These are phyloP conservation scores for Exidia glandulosa DNA, from an alignment of 768 basidiomycete genomes.

Conservation along the genomic window DNA sequence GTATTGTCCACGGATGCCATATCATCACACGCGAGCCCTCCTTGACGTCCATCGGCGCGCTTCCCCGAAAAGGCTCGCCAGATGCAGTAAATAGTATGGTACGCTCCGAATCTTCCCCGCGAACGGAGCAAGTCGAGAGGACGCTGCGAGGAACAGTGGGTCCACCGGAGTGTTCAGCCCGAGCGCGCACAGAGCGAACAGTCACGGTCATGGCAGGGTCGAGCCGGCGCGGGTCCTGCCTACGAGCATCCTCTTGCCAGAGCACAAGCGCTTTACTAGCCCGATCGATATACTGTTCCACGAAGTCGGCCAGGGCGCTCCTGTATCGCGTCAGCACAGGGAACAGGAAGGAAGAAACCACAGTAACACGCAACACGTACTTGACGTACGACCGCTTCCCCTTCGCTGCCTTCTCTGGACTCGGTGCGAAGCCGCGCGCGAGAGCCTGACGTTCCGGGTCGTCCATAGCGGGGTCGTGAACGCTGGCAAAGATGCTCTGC, in stretches of 20 bases:
- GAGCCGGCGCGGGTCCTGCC: too few species aligned
- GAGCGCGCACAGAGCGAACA: too few species aligned
- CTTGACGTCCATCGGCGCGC: not conserved
- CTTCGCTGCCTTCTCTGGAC: not conserved
- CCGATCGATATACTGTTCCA: too few species aligned
- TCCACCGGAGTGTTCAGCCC: not conserved
- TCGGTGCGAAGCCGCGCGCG: not conserved
- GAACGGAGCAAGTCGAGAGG: not conserved
- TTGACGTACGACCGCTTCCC: not conserved
- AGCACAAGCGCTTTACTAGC: too few species aligned
- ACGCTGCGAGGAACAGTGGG: not conserved
- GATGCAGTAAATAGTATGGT: not conserved
- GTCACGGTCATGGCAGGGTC: too few species aligned
- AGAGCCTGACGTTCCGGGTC: not conserved
- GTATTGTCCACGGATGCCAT: not conserved
- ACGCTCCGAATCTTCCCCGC: not conserved
- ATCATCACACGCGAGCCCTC: not conserved
- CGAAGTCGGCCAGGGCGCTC: too few species aligned
- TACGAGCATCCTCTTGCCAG: too few species aligned
- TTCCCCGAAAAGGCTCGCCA: not conserved
- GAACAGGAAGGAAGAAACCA: too few species aligned
- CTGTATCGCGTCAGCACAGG: too few species aligned
- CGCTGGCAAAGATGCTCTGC: not conserved
- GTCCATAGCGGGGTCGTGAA: too few species aligned
- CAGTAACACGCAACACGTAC: too few species aligned